Conservation (phyloP, 768 basidiomycete species). For the Porphyrellus cyaneotinctus region DNA sequence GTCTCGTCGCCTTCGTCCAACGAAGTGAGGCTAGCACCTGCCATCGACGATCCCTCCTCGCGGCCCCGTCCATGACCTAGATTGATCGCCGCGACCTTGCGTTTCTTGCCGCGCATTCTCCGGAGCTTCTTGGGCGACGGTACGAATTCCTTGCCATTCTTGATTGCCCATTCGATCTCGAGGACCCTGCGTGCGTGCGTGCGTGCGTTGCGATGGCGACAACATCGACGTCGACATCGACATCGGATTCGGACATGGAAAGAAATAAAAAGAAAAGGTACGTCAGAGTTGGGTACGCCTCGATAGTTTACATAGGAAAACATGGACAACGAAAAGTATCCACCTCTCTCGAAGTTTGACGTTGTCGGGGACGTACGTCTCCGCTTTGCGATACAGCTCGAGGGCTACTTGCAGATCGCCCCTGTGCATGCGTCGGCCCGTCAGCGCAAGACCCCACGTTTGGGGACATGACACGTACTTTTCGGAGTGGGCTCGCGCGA, state of each 20-base stretch:
- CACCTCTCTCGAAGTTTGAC: slow-evolving; percentile 84
- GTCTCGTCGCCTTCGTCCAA: slow-evolving; percentile 43
- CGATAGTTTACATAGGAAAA: slow-evolving; percentile 57
- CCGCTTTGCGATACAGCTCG: slow-evolving; percentile 78
- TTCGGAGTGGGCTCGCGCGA: slow-evolving; percentile 77
- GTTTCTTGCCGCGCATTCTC: slow-evolving; percentile 33
- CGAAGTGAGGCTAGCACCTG: slow-evolving; percentile 18
- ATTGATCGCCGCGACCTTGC: slow-evolving; percentile 26
- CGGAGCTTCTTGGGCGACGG: slow-evolving; percentile 48
- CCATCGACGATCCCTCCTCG: slow-evolving; percentile 18
- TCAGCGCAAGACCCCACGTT: no score
- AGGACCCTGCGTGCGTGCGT: slow-evolving; percentile 51
- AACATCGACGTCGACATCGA: background rate
- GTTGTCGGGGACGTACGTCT: slow-evolving; percentile 82
- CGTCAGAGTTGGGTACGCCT: slow-evolving; percentile 39
- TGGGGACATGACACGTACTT: slow-evolving; percentile 45
- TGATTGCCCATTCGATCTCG: slow-evolving; percentile 77
- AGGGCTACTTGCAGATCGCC: slow-evolving; percentile 79
- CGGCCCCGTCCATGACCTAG: slow-evolving; percentile 1
- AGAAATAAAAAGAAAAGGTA: slow-evolving; percentile 22
- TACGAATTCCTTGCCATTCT: slow-evolving; percentile 55
- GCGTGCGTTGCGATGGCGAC: background rate
- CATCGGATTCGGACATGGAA: background rate
- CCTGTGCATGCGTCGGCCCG: slow-evolving; percentile 34
- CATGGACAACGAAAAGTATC: slow-evolving; percentile 66